Conservation (phyloP, 495 filamentous ascomycete genomes). For the Penicillium coprophilum region DNA sequence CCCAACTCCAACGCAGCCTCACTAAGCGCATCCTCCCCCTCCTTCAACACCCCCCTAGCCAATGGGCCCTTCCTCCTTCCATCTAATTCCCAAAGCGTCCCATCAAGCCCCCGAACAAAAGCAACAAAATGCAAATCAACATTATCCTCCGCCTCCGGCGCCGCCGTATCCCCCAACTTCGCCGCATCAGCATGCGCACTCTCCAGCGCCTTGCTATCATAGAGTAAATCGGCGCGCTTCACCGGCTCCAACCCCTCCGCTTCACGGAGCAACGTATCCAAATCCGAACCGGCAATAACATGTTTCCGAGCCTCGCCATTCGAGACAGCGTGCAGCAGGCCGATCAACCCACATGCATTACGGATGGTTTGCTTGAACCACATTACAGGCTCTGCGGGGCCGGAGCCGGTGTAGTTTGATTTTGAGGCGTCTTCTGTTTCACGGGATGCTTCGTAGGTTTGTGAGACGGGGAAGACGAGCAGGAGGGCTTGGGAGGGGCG, state of each 20-base stretch:
- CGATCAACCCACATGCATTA: slow-evolving; percentile 84
- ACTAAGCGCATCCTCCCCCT: slow-evolving; percentile 67
- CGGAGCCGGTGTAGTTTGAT: slow-evolving; percentile 50
- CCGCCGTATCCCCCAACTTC: slow-evolving; percentile 65
- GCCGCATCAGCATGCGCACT: slow-evolving; percentile 71
- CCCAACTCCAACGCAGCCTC: slow-evolving; percentile 64
- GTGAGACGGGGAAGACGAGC: slow-evolving; percentile 79
- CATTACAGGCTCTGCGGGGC: slow-evolving; percentile 60
- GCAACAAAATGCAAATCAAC: slow-evolving; percentile 82
- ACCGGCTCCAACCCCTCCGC: slow-evolving; percentile 47
- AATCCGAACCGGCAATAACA: slow-evolving; percentile 44
- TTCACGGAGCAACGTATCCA: slow-evolving; percentile 47
- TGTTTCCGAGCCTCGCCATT: slow-evolving; percentile 57
- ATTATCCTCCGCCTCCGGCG: slow-evolving; percentile 65
- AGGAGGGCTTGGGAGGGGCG: slow-evolving; percentile 81
- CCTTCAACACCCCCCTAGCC: slow-evolving; percentile 52
- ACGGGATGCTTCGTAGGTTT: slow-evolving; percentile 65
- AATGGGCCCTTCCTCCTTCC: slow-evolving; percentile 71
- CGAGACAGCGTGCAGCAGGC: slow-evolving; percentile 68
- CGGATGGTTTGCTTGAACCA: slow-evolving; percentile 94
- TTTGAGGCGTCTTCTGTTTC: slow-evolving; percentile 60
- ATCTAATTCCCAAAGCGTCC: slow-evolving; percentile 82
- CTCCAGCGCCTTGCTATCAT: slow-evolving; percentile 69
- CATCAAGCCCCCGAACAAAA: slow-evolving; percentile 74
- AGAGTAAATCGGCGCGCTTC: slow-evolving; percentile 67